Base-by-base conservation (phyloP, 495 filamentous ascomycete species). In the Thermothielavioides terrestris region DNA sequence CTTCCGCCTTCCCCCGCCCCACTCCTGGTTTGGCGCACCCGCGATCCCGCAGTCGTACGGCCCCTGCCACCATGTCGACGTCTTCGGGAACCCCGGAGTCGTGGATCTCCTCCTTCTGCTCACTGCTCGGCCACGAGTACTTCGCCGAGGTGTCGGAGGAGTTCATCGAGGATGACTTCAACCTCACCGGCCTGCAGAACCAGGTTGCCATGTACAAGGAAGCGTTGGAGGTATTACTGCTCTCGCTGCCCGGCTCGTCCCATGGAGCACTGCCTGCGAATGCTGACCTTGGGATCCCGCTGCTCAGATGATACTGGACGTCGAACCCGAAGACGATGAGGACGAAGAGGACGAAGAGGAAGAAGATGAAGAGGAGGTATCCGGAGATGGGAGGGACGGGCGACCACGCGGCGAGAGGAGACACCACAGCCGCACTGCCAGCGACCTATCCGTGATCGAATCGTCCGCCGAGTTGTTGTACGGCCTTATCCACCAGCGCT, bases 131-230 rank as follows among this genome's bases (percentile, higher is more conserved):
- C 46, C 92, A 98, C 64, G 92, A 98, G 65, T 98, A 97, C 69
- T 98, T 98, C 64, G 94, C 94, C 42, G 92, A 98, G 68, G 90
- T 98, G 35, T 89, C 88, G 18, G 92, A 98, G 69, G 92, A 98
- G 52, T 98, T 98, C 64, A 97, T 98, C 58, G 92, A 98, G 67
- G 92, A 98, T 81, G 92, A 98, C 65, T 98, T 98, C 73, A 98
- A 98, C 70, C 76, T 98, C 46, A 98, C 92, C 4, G 92, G 92
- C 20, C 76, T 98, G 52, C 88, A 94, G 69, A 85, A 80, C 28
- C 89, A 96, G 70, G 92, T 98, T 42, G 86, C 89, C 47, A 96
- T 95, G 90, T 98, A 98, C 65, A 98, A 97, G 67, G 92, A 98
- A 71, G 92, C 92, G 0, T 58, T 79, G 10, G 77, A 79, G 69